Conservation (phyloP, 805 yeast genomes). For the Zygosaccharomyces pseudorouxii region DNA sequence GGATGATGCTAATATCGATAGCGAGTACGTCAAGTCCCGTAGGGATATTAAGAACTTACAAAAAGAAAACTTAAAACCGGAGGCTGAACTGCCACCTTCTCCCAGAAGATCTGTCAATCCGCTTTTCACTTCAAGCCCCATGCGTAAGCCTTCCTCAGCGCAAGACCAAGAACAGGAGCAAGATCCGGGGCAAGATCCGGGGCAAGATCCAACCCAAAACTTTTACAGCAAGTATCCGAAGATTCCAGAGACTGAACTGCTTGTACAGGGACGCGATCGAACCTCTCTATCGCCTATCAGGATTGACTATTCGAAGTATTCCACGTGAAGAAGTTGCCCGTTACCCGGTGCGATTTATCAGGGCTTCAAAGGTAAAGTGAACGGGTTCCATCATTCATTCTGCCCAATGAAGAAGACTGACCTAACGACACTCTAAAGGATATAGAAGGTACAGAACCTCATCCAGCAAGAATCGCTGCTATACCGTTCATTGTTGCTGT, state of each 20-base stretch:
- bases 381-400: too few relatives aligned
- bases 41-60: constrained; percentile 33
- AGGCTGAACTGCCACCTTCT: constrained; percentile 31
- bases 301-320: constrained; percentile 31
- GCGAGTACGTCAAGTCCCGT: constrained; percentile 31
- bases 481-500: not conserved
- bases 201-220: constrained; percentile 6
- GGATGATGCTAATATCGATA: constrained; percentile 34
- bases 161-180: not conserved
- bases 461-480: not conserved
- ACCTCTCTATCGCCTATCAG: constrained; percentile 31
- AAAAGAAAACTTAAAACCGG: constrained; percentile 30
- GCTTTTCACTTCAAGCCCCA: constrained; percentile 34
- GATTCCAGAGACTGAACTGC: constrained; percentile 31
- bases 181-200: constrained; percentile 1
- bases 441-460: too few relatives aligned
- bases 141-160: constrained; percentile 14
- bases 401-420: too few relatives aligned
- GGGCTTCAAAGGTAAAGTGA: not conserved
- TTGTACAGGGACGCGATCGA: constrained; percentile 18
- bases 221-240: constrained; percentile 32
- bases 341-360: constrained; percentile 10
- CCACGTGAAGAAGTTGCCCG: constrained; percentile 10
- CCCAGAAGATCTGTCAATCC: constrained; percentile 28
- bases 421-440: too few relatives aligned